These are phyloP conservation scores for Daldinia vernicosa DNA, from an alignment of 495 filamentous ascomycete species.

Conservation along the genomic window DNA sequence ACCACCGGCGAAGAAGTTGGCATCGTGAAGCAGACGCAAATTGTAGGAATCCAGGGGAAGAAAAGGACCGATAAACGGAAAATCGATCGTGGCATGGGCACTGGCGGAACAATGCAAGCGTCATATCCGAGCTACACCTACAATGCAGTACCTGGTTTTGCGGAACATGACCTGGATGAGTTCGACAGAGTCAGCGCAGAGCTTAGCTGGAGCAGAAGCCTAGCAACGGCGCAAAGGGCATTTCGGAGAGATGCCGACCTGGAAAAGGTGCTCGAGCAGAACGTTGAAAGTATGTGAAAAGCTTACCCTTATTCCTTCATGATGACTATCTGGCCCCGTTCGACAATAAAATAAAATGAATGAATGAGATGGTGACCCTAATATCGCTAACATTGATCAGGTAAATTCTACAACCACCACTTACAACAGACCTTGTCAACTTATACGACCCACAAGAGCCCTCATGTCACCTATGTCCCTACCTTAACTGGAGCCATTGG, in stretches of 20 bases:
- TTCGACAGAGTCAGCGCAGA: slow-evolving; percentile 58
- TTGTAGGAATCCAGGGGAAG: slow-evolving; percentile 73
- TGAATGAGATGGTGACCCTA: background rate
- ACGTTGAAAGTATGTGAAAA: slow-evolving; percentile 59
- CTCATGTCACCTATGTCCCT: slow-evolving; percentile 61
- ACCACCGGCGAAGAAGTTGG: slow-evolving; percentile 54
- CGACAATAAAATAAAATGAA: background rate
- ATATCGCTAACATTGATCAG: slow-evolving; percentile 20
- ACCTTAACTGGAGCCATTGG: slow-evolving; percentile 72
- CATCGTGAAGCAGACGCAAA: slow-evolving; percentile 56
- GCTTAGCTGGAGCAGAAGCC: slow-evolving; percentile 60
- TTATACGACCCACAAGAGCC: slow-evolving; percentile 59
- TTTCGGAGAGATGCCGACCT: slow-evolving; percentile 68
- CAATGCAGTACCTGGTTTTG: slow-evolving; percentile 57
- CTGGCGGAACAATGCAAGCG: slow-evolving; percentile 52
- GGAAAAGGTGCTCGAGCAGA: slow-evolving; percentile 67
- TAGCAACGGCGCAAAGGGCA: slow-evolving; percentile 57
- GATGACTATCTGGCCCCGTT: background rate
- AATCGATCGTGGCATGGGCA: slow-evolving; percentile 63
- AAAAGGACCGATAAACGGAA: slow-evolving; percentile 56
- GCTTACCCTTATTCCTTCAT: background rate
- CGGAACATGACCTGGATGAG: slow-evolving; percentile 62
- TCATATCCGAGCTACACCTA: slow-evolving; percentile 55
- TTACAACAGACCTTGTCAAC: slow-evolving; percentile 60
- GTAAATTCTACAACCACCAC: slow-evolving; percentile 60